These are phyloP conservation scores for Botrytis aclada DNA, from an alignment of 2,329 filamentous ascomycete genomes.

Conservation along the genomic window DNA sequence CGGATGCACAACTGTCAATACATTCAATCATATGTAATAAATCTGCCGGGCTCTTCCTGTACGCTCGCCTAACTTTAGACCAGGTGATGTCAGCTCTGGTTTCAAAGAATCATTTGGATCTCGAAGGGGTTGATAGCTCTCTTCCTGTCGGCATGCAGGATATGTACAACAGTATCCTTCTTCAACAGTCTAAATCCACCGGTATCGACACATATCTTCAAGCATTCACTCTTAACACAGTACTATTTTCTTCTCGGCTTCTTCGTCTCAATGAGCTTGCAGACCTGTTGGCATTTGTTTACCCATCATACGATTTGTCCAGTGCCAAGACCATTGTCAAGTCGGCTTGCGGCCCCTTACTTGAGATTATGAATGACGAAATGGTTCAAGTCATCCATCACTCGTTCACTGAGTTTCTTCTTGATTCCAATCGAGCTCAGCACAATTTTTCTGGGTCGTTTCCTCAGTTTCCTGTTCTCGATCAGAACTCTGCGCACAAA, in stretches of 20 bases:
- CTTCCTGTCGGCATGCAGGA: conserved; percentile 30
- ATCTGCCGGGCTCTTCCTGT: conserved; percentile 6
- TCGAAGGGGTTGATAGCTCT: background rate
- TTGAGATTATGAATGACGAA: conserved; percentile 45
- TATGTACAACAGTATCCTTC: conserved; percentile 31
- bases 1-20: background rate
- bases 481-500: background rate
- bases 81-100: background rate
- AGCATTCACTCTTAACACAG: conserved; percentile 25
- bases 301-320: background rate
- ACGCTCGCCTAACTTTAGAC: conserved; percentile 2
- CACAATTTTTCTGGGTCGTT: background rate
- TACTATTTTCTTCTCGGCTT: conserved; percentile 27
- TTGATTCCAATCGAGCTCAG: conserved; percentile 26
- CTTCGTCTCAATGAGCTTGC: conserved; percentile 23
- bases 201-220: conserved; percentile 21
- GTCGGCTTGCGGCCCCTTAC: conserved; percentile 41
- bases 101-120: background rate
- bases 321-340: conserved; percentile 39
- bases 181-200: conserved; percentile 19
- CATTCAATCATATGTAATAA: background rate
- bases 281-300: background rate
- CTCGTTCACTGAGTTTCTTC: conserved; percentile 47
- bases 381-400: conserved; percentile 47
- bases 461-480: background rate